A percentile compares a stretch with the other conserved stretches of the same genome.
phyloP scores from a whole-genome alignment of 352 stramenopile species.

The Globisporangium ultimum region DNA sequence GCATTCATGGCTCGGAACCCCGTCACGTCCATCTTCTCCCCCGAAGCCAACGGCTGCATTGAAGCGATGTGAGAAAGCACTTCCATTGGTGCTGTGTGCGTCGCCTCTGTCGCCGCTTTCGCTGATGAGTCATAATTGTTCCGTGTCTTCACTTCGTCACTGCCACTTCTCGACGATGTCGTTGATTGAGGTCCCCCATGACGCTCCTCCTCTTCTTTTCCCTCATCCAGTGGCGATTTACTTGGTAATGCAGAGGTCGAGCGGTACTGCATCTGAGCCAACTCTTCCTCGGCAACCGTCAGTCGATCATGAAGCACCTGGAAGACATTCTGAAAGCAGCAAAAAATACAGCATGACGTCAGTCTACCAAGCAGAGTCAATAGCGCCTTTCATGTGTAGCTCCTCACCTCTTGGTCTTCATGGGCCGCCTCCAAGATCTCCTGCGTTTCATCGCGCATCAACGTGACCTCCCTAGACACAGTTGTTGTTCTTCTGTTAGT shows the following conservation, averaged over 20 bases:
- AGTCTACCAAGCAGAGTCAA: neutral
- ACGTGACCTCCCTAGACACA: conserved; percentile 8
- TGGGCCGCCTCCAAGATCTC: neutral
- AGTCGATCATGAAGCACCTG: conserved; percentile 5
- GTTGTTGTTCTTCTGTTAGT: neutral
- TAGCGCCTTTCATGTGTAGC: neutral
- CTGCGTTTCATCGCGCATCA: conserved; percentile 10
- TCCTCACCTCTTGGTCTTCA: conserved; percentile 3
- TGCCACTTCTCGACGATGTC: neutral
- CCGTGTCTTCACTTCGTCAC: neutral
- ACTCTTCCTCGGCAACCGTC: conserved; percentile 3
- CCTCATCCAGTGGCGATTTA: no score
- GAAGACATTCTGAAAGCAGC: neutral
- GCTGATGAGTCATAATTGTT: neutral
- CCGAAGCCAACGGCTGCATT: neutral
- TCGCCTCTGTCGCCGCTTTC: neutral
- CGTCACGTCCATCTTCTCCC: conserved; percentile 5
- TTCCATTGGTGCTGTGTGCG: conserved; percentile 1
- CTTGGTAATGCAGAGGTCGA: neutral
- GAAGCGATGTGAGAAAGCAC: neutral
- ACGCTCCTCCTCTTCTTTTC: no score
- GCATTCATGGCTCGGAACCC: conserved; percentile 9
- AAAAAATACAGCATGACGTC: neutral
- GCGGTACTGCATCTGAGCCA: neutral
- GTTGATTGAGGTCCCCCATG: neutral